Conservation (phyloP, 306 rosid genomes). For the Vicia sativa region DNA sequence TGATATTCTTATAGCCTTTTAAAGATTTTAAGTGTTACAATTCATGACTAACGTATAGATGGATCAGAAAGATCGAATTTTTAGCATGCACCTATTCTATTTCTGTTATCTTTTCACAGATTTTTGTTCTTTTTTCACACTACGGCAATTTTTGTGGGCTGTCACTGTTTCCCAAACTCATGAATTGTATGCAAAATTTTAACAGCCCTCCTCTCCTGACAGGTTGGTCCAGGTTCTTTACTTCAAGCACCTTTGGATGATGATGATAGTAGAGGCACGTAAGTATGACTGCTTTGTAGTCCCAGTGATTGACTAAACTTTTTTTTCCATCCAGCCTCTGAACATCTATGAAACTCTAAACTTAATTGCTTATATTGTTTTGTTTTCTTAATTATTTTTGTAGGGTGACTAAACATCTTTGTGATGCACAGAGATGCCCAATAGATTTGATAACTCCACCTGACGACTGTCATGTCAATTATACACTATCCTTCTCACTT, state of each 20-base stretch:
- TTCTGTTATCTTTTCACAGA: constrained; percentile 22
- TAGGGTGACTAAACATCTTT: constrained; percentile 82
- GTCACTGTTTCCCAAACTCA: constrained; percentile 23
- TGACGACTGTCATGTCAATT: constrained; percentile 96
- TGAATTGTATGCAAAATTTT: constrained; percentile 27
- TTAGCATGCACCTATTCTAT: constrained; percentile 25
- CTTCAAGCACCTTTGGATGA: constrained; percentile 96
- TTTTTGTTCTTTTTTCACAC: constrained; percentile 9
- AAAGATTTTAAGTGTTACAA: constrained; percentile 9
- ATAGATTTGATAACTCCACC: constrained; percentile 93
- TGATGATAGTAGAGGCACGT: constrained; percentile 72
- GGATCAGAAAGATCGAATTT: constrained; percentile 25
- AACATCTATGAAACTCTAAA: constrained; percentile 24
- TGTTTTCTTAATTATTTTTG: constrained; percentile 34
- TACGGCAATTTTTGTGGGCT: constrained; percentile 1
- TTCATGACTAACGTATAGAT: constrained; percentile 12
- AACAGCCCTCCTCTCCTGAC: constrained; percentile 36
- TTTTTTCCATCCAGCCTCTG: constrained; percentile 29
- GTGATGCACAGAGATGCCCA: constrained; percentile 82
- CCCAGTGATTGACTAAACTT: constrained; percentile 34
- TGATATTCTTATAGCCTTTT: constrained; percentile 19
- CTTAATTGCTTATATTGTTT: constrained; percentile 33
- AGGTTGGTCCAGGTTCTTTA: constrained; percentile 94
- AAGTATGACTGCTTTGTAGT: constrained; percentile 52
- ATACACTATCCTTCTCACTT: constrained; percentile 92